Percentiles rank a stretch among this genome's conserved stretches.
phyloP scores from a whole-genome alignment of 495 filamentous ascomycete species.

The Saxispiralis lemnorum region DNA sequence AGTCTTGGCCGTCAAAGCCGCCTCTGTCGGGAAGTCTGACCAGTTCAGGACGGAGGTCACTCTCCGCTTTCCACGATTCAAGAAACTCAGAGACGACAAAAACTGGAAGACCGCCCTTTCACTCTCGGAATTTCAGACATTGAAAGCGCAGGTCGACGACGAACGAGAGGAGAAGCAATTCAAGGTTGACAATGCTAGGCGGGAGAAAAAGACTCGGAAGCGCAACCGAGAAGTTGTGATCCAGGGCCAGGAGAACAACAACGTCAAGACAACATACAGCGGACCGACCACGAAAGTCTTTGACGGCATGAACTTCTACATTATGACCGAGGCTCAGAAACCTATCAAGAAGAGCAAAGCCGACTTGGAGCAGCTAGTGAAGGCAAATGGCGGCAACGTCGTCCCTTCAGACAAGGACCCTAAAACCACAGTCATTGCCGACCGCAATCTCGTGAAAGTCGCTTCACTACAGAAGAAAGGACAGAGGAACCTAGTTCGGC shows the following conservation, averaged over 20 bases:
- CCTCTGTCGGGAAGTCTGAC: constrained; percentile 53
- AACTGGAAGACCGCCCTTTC: constrained; percentile 66
- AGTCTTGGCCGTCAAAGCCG: constrained; percentile 80
- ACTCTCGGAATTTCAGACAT: constrained; percentile 53
- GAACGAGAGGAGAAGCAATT: constrained; percentile 64
- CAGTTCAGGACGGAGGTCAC: constrained; percentile 63
- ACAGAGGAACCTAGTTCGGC: constrained; percentile 51
- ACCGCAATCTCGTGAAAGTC: constrained; percentile 73
- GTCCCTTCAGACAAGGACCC: constrained; percentile 51
- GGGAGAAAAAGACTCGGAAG: constrained; percentile 44
- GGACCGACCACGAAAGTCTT: constrained; percentile 47
- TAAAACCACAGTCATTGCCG: constrained; percentile 51
- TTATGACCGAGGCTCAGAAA: constrained; percentile 42
- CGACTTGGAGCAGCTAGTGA: constrained; percentile 72
- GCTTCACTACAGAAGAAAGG: constrained; percentile 59
- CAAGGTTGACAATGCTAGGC: constrained; percentile 42
- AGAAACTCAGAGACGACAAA: constrained; percentile 61
- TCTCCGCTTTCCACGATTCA: constrained; percentile 84
- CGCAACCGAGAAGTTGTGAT: constrained; percentile 52
- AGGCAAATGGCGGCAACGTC: constrained; percentile 70
- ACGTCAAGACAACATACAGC: constrained; percentile 31
- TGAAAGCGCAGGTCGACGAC: constrained; percentile 55
- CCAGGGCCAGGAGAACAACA: constrained; percentile 44
- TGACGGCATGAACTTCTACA: constrained; percentile 59
- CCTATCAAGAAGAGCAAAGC: constrained; percentile 55